Base-by-base conservation (phyloP, 2,329 filamentous ascomycete genomes). In the Nothophaeocryptopus gaeumannii region DNA sequence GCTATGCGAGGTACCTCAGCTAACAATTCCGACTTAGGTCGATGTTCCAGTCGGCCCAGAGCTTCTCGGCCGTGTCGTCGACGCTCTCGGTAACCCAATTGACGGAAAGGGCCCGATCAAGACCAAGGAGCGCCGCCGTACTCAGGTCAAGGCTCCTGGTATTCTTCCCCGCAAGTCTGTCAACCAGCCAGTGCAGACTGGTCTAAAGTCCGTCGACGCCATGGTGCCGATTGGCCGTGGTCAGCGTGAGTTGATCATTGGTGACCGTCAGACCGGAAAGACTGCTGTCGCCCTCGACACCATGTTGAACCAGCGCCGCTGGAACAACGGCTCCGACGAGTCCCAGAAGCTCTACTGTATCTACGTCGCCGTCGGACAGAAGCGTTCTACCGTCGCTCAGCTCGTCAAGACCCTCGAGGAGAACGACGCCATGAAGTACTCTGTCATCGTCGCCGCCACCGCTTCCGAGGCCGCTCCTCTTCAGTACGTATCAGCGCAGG, bases 201-300 rank as follows among this genome's bases (percentile, higher is more conserved):
- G 93, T 82, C 86, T 97, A 68, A 99, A 99, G 84, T 96, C 89
- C 67, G 83, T 99, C 80, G 93, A 99, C 74, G 91, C 93, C 78
- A 97, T 99, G 93, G 93, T 99, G 67, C 93, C 93, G 69, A 96
- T 99, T 69, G 93, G 93, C 74, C 93, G 93, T 92, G 93, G 93
- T 72, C 93, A 99, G 84, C 93, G 93, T 92, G 93, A 99, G 82
- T 81, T 99, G 84, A 97, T 99, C 77, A 99, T 99, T 77, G 93
- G 93, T 82, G 93, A 99, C 75, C 93, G 93, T 90, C 93, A 99
- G 80, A 99, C 93, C 68, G 93, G 93, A 78, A 99, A 99, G 88
- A 99, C 93, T 72, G 93, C 93, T 69, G 92, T 99, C 73, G 92
- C 87, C 70, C 89, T 99, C 58, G 93, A 99, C 74, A 85, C 92